These are phyloP conservation scores for Trichoderma sp. DNA, from an alignment of 2,329 filamentous ascomycete genomes.

Conservation along the genomic window DNA sequence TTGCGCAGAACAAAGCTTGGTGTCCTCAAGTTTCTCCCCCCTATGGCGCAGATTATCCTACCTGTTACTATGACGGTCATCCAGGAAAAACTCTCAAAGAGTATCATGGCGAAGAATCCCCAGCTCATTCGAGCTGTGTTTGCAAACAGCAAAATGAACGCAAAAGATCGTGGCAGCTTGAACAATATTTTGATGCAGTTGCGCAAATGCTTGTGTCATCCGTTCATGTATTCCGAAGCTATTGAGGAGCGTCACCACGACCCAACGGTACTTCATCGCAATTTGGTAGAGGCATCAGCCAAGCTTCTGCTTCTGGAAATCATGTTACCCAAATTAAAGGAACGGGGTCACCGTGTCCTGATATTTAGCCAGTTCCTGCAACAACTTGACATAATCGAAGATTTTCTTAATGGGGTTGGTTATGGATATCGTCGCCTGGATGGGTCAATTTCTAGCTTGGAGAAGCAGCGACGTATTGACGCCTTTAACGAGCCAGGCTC, in stretches of 20 bases:
- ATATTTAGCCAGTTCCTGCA: slow-evolving; percentile 95
- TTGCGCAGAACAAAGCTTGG: slow-evolving; percentile 81
- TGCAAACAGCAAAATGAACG: slow-evolving; percentile 65
- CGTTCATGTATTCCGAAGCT: slow-evolving; percentile 87
- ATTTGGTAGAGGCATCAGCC: slow-evolving; percentile 85
- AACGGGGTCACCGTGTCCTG: slow-evolving; percentile 84
- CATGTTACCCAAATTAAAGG: slow-evolving; percentile 83
- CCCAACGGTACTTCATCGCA: slow-evolving; percentile 66
- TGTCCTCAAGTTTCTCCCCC: slow-evolving; percentile 86
- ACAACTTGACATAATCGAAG: slow-evolving; percentile 87
- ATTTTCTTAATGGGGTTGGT: slow-evolving; percentile 78
- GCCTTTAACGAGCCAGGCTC: slow-evolving; percentile 87
- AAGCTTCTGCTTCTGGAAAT: slow-evolving; percentile 83
- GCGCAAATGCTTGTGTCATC: slow-evolving; percentile 91
- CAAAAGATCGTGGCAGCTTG: slow-evolving; percentile 73
- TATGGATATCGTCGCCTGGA: slow-evolving; percentile 79
- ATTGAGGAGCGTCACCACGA: slow-evolving; percentile 81
- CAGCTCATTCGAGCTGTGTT: slow-evolving; percentile 88
- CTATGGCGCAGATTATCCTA: slow-evolving; percentile 92
- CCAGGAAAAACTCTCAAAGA: slow-evolving; percentile 93
- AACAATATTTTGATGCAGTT: slow-evolving; percentile 97
- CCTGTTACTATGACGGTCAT: slow-evolving; percentile 93
- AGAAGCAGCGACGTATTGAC: slow-evolving; percentile 95
- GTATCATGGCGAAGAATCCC: slow-evolving; percentile 87
- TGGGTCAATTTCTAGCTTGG: slow-evolving; percentile 74